Percentiles rank a stretch among this genome's conserved stretches.
Conservation (phyloP, 768 basidiomycete species). For the Leucocoprinus leucothites region DNA sequence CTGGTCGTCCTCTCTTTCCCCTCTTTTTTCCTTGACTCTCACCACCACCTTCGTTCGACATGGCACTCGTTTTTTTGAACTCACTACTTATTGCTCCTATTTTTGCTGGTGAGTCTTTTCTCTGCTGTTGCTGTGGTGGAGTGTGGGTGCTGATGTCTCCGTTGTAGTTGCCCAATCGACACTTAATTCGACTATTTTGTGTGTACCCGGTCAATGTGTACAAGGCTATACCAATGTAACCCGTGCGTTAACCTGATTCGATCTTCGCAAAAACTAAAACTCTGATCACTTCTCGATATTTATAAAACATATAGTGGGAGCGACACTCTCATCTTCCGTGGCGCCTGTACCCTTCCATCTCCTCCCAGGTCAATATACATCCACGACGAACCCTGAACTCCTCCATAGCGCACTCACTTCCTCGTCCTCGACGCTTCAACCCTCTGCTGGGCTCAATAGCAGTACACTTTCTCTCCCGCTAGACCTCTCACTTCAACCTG, state of each 20-base stretch:
- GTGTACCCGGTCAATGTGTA: slow-evolving; percentile 85
- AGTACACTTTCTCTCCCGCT: slow-evolving; percentile 59
- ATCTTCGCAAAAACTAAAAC: slow-evolving; percentile 21
- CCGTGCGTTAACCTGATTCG: slow-evolving; percentile 38
- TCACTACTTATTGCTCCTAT: slow-evolving; percentile 4
- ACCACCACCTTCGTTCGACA: slow-evolving; percentile 8
- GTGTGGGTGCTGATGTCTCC: neutral
- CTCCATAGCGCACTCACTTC: slow-evolving; percentile 66
- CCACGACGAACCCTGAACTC: slow-evolving; percentile 67
- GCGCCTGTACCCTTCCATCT: slow-evolving; percentile 56
- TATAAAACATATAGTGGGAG: slow-evolving; percentile 52
- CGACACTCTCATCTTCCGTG: slow-evolving; percentile 55
- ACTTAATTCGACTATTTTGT: slow-evolving; percentile 59
- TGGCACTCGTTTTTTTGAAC: slow-evolving; percentile 10
- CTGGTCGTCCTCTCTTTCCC: no score
- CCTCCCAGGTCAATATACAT: slow-evolving; percentile 74
- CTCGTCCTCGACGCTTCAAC: slow-evolving; percentile 52
- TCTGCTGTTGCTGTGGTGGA: neutral
- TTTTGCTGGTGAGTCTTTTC: neutral
- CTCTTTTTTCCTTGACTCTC: neutral
- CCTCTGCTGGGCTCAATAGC: slow-evolving; percentile 64
- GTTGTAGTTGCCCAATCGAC: slow-evolving; percentile 44
- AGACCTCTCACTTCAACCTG: slow-evolving; percentile 62
- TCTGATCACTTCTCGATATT: slow-evolving; percentile 22
- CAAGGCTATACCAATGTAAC: slow-evolving; percentile 77